These are phyloP conservation scores for Neckera pumila DNA, from an alignment of 225 moss, liverwort and hornwort genomes.

Conservation along the genomic window DNA sequence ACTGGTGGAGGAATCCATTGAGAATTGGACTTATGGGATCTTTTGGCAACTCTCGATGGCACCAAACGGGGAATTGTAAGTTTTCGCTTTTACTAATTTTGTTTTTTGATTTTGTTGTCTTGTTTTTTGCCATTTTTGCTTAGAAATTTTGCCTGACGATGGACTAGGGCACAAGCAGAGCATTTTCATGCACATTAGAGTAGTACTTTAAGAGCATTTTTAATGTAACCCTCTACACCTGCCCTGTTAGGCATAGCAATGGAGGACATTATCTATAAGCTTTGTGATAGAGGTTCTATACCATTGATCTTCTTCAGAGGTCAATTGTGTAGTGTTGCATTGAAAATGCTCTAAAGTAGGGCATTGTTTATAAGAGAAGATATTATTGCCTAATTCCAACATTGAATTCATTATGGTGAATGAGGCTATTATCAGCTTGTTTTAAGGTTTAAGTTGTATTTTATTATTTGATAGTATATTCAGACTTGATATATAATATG, in stretches of 20 bases:
- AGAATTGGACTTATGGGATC: conserved; percentile 60
- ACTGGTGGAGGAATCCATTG: conserved; percentile 36
- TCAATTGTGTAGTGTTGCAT: neutral
- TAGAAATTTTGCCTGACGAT: neutral
- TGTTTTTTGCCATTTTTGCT: neutral
- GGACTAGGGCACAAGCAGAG: neutral
- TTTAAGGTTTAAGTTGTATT: neutral
- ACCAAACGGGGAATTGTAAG: conserved; percentile 37
- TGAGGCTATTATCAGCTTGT: neutral
- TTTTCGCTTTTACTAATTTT: neutral
- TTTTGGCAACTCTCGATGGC: conserved; percentile 51
- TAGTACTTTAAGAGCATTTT: neutral
- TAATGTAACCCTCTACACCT: neutral
- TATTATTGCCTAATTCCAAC: neutral
- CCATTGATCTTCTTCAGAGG: neutral
- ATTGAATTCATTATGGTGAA: neutral
- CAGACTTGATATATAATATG: neutral
- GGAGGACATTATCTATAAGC: too few species aligned
- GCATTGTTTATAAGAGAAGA: neutral
- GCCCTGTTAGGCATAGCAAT: neutral
- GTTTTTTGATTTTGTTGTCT: neutral
- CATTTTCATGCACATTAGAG: neutral
- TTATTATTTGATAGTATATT: neutral
- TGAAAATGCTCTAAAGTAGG: neutral
- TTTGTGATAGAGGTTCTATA: neutral